Evolutionary conservation across 495 filamentous ascomycete genomes (phyloP).

Genomic region (Tuber microsphaerosporum): DNA sequence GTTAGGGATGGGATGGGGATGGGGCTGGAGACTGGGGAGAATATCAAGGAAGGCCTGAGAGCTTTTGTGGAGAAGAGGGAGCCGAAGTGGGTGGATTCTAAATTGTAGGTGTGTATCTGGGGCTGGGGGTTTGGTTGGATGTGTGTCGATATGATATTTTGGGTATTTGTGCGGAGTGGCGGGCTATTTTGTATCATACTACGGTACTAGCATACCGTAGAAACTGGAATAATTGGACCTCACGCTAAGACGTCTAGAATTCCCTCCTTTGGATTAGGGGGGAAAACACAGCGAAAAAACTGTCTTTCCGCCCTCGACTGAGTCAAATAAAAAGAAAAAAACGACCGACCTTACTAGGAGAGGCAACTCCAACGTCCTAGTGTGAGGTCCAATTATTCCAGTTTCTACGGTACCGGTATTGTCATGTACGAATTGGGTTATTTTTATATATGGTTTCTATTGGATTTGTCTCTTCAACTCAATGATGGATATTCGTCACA

Average conservation of each 20-base stretch:
- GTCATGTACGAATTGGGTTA: background rate
- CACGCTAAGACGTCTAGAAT: no score
- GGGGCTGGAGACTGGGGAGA: constrained; percentile 58
- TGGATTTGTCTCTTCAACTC: constrained; percentile 1
- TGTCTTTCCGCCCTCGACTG: no score
- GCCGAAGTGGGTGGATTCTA: constrained; percentile 64
- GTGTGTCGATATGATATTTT: no score
- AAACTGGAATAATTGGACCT: no score
- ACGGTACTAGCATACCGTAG: no score
- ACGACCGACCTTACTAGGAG: no score
- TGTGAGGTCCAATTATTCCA: no score
- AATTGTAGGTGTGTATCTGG: constrained; percentile 49
- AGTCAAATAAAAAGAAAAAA: no score
- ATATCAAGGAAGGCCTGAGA: constrained; percentile 68
- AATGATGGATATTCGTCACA: background rate
- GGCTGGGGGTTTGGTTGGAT: background rate
- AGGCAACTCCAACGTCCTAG: no score
- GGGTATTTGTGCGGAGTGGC: background rate
- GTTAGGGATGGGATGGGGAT: constrained; percentile 55
- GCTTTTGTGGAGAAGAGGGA: constrained; percentile 75
- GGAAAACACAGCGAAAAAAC: no score
- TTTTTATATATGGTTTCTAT: background rate
- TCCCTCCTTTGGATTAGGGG: no score
- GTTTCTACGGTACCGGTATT: no score
- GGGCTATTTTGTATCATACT: background rate